A percentile compares a stretch with the other conserved stretches of the same genome.
phyloP scores from a whole-genome alignment of 2,329 filamentous ascomycete species.

The Aaosphaeria pasadenensis region DNA sequence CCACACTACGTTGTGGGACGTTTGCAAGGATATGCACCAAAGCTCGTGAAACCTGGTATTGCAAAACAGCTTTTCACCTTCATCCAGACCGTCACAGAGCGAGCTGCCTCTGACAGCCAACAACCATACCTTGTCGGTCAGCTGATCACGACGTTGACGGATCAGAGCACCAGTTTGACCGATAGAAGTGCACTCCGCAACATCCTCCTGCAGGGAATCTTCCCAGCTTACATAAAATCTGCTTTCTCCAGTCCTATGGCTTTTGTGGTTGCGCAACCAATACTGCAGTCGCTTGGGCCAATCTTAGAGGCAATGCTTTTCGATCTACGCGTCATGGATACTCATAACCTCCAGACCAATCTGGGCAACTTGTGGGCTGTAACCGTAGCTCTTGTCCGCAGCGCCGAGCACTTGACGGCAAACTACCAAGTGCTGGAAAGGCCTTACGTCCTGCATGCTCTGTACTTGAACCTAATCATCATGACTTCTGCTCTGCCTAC shows the following conservation, averaged over 20 bases:
- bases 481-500: conserved; percentile 40
- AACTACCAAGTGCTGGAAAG: conserved; percentile 34
- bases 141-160: conserved; percentile 49
- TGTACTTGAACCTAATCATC: conserved; percentile 40
- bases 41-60: conserved; percentile 47
- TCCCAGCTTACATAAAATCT: conserved; percentile 56
- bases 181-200: conserved; percentile 47
- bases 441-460: conserved; percentile 36
- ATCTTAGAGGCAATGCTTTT: conserved; percentile 46
- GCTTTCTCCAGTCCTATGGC: conserved; percentile 45
- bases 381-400: conserved; percentile 37
- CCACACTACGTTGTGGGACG: conserved; percentile 62
- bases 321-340: conserved; percentile 43
- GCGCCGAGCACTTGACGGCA: conserved; percentile 35
- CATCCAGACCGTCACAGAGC: conserved; percentile 57
- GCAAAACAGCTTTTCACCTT: conserved; percentile 57
- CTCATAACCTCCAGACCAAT: conserved; percentile 34
- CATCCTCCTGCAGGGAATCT: conserved; percentile 52
- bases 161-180: conserved; percentile 41
- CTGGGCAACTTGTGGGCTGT: conserved; percentile 36
- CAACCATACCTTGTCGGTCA: conserved; percentile 56
- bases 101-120: conserved; percentile 57
- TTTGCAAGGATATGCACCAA: conserved; percentile 57
- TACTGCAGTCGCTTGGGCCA: conserved; percentile 47
- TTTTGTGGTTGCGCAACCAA: conserved; percentile 53